Percentiles rank a stretch among this genome's conserved stretches.
Conservation (phyloP, 768 basidiomycete genomes). For the Hypsizygus marmoreus region DNA sequence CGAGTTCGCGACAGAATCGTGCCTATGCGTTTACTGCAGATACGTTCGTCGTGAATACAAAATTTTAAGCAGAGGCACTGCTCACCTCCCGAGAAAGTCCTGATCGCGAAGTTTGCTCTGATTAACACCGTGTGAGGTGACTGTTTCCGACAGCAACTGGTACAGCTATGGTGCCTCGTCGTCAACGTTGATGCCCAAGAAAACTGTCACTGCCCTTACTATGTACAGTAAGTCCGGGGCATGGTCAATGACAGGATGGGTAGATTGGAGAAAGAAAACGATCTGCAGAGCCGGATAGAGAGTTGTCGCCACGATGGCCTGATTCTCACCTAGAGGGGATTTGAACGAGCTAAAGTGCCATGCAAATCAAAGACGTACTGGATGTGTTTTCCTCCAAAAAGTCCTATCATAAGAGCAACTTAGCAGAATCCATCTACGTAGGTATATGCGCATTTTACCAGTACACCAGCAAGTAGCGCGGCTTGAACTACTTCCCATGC, state of each 20-base stretch:
- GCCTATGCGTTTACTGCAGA: conserved; percentile 40
- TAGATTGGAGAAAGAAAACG: conserved; percentile 16
- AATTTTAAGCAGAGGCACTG: neutral
- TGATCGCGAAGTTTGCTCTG: conserved; percentile 46
- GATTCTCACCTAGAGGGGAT: conserved; percentile 35
- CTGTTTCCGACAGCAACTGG: conserved; percentile 51
- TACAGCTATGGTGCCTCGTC: conserved; percentile 43
- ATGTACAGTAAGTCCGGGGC: conserved; percentile 24
- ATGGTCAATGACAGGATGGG: conserved; percentile 4
- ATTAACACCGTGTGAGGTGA: conserved; percentile 40
- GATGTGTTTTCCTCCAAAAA: conserved; percentile 32
- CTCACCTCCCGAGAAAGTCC: conserved; percentile 51
- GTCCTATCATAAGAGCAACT: conserved; percentile 18
- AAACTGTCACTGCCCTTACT: no score
- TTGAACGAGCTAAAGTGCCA: conserved; percentile 21
- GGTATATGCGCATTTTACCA: conserved; percentile 32
- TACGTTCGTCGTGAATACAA: neutral
- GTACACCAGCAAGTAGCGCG: conserved; percentile 53
- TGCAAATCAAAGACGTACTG: conserved; percentile 18
- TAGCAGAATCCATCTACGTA: neutral
- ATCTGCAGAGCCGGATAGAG: conserved; percentile 25
- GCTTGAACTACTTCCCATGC: conserved; percentile 49
- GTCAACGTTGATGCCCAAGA: neutral
- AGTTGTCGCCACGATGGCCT: conserved; percentile 22
- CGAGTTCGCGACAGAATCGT: conserved; percentile 45